Evolutionary conservation across 129 eudicot genomes (phyloP).

Genomic region (Flaveria robusta): DNA sequence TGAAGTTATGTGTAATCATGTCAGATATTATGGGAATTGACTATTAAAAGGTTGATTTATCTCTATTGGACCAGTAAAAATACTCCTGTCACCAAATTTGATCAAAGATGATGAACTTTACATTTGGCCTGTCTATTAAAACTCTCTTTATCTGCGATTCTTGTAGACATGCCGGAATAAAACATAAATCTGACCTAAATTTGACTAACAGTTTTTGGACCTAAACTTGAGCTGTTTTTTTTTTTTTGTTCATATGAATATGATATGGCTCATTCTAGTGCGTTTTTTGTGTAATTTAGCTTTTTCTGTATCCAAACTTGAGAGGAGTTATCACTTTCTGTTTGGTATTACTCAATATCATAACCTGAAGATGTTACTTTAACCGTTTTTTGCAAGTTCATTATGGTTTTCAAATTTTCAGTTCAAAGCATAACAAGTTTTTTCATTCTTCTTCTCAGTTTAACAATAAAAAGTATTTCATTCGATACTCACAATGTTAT

Average conservation of each 20-base stretch:
- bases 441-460: background rate
- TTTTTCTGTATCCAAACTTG: background rate
- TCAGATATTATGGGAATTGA: background rate
- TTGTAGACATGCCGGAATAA: background rate
- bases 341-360: background rate
- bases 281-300: background rate
- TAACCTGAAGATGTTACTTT: background rate
- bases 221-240: background rate
- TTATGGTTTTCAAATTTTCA: background rate
- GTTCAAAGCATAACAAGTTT: background rate
- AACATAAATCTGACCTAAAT: background rate
- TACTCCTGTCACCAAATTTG: background rate
- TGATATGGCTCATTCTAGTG: background rate
- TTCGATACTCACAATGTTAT: background rate
- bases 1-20: background rate
- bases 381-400: background rate
- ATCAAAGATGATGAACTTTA: no score
- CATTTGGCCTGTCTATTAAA: no score
- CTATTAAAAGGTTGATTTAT: background rate
- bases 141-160: background rate
- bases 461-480: background rate
- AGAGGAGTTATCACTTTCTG: background rate
- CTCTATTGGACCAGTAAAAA: background rate
- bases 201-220: background rate
- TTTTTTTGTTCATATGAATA: background rate